These are phyloP conservation scores for Aspergillus bombycis DNA, from an alignment of 2,329 filamentous ascomycete genomes.

Conservation along the genomic window DNA sequence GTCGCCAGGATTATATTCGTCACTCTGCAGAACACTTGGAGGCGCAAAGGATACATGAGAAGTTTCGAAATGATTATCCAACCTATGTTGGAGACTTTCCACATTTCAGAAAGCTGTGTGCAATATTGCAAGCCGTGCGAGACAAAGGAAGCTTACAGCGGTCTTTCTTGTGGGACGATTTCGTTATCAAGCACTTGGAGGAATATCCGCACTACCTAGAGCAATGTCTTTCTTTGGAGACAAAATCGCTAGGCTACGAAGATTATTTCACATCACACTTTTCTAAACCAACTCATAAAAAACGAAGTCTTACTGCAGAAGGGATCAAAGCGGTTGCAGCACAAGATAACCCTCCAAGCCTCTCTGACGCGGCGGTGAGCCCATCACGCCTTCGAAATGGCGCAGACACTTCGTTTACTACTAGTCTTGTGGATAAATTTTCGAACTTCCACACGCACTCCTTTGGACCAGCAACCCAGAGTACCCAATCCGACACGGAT, in stretches of 20 bases:
- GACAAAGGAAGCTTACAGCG: conserved; percentile 32
- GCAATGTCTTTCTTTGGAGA: conserved; percentile 26
- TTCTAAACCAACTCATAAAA: conserved; percentile 37
- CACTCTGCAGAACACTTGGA: conserved; percentile 23
- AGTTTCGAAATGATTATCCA: conserved; percentile 45
- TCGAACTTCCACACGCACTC: conserved; percentile 30
- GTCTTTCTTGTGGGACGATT: conserved; percentile 51
- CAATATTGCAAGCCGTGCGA: conserved; percentile 38
- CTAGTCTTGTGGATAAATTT: conserved; percentile 29
- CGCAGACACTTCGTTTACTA: conserved; percentile 27
- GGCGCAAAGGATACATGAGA: conserved; percentile 36
- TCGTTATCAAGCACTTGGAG: conserved; percentile 44
- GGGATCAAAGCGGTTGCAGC: conserved; percentile 35
- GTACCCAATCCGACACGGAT: conserved; percentile 15
- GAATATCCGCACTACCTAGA: conserved; percentile 42
- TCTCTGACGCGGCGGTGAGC: conserved; percentile 5
- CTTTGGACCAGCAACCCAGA: conserved; percentile 15
- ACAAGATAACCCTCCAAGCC: conserved; percentile 20
- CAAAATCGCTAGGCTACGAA: conserved; percentile 39
- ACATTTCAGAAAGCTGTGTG: conserved; percentile 45
- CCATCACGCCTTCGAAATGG: background rate
- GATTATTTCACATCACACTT: conserved; percentile 42
- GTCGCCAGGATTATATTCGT: conserved; percentile 27
- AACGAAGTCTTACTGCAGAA: conserved; percentile 39
- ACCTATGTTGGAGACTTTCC: conserved; percentile 41